Base-by-base conservation (phyloP, 2,329 filamentous ascomycete genomes). In the Periconia digitata region DNA sequence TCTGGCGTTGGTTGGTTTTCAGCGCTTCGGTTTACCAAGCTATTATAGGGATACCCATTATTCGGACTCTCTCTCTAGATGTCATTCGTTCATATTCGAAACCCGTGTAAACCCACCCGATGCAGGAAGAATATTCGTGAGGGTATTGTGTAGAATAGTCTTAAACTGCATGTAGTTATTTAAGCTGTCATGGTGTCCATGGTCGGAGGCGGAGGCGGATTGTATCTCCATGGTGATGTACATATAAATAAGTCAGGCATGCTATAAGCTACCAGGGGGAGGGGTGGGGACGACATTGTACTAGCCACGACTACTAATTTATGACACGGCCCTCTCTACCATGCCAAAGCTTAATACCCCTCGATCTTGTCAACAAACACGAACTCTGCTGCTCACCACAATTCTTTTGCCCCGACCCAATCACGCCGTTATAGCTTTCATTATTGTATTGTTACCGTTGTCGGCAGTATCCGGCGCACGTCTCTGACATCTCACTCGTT, bases 1-100 rank as follows among this genome's bases (percentile, higher is more conserved):
- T 48, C 40, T 47, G 66, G 67, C 60, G 67, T 69, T 64, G 51
- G 50, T 43, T 60, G 62, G 46, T 52, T 55, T 23, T 54, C 42
- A 46, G 40, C 34, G 21, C n/a, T 45, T 37, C 10, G 20, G 12
- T 44, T 48, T 15, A 40, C 22, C 27, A 40, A n/a, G 49, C 40
- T 44, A 36, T 43, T 51, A 43, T 44, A 59, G 47, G 55, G 61
- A 66, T 66, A 68, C 62, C 64, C 58, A 55, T n/a, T n/a, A 32
- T 58, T 47, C 53, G 56, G 50, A 55, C 44, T 47, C 44, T 40
- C 32, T 16, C 20, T 23, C 41, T 43, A 38, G 44, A 46, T 35
- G 44, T 52, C 44, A 23, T 43, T 34, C 43, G 34, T 45, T 41
- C 42, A 49, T 32, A 15, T 32, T 27, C 37, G 39, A 51, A 54